These are phyloP conservation scores for Leccinum subfulvum DNA, from an alignment of 1,284 basidiomycete genomes.

Conservation along the genomic window DNA sequence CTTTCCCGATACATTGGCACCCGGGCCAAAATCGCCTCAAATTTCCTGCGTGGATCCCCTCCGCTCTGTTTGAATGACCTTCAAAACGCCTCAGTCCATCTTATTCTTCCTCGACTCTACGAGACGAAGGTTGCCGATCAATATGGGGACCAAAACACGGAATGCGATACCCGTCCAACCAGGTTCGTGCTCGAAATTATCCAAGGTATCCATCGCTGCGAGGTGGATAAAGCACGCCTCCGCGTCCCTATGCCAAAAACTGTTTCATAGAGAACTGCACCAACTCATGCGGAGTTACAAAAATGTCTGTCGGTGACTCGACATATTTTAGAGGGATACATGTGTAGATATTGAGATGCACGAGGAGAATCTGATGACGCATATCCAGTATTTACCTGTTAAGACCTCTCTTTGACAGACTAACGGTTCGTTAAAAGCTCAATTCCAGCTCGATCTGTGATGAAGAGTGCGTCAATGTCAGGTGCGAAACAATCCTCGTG, in stretches of 20 bases:
- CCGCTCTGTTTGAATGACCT: no score
- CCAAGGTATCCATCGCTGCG: not conserved
- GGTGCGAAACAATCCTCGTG: not conserved
- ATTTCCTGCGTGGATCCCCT: no score
- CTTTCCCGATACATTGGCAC: no score
- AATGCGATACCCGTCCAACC: not conserved
- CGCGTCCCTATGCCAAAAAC: not conserved
- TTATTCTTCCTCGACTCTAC: slow-evolving; percentile 6
- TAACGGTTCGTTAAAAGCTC: not conserved
- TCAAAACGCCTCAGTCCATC: slow-evolving; percentile 8
- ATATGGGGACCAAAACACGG: not conserved
- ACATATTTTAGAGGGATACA: not conserved
- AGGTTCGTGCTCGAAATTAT: not conserved
- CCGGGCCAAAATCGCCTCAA: no score
- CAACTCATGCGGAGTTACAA: no score
- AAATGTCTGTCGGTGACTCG: not conserved
- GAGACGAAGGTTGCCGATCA: not conserved
- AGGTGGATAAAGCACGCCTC: not conserved
- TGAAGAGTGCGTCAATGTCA: not conserved
- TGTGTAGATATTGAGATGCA: not conserved
- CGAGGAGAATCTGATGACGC: not conserved
- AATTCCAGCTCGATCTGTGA: not conserved
- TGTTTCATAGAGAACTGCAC: not conserved
- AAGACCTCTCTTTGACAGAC: not conserved
- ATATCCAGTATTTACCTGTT: not conserved